A percentile compares a stretch with the other conserved stretches of the same genome.
These are phyloP conservation scores for Orobanche coerulescens DNA, from an alignment of 257 asterid genomes.

Conservation along the genomic window DNA sequence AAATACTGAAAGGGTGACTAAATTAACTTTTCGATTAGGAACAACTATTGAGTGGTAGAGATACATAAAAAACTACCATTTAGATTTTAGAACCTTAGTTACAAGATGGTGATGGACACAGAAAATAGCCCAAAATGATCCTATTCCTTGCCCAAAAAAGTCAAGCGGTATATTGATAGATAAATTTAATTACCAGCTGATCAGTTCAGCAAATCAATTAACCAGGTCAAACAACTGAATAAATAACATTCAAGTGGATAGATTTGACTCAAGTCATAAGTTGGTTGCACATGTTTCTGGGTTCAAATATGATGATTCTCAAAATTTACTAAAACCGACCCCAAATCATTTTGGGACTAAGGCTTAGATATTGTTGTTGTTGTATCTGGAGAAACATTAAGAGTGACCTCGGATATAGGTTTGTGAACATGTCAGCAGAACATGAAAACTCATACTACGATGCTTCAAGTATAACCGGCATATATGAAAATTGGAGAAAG, in stretches of 20 bases:
- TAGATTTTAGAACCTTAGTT: neutral
- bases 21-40: neutral
- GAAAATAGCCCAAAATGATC: neutral
- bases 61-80: neutral
- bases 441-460: neutral
- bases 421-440: neutral
- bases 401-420: neutral
- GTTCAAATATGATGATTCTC: conserved; percentile 9
- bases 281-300: neutral
- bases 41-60: neutral
- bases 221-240: neutral
- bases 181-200: neutral
- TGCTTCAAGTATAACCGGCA: neutral
- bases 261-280: neutral
- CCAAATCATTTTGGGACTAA: too few species aligned
- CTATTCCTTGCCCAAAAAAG: neutral
- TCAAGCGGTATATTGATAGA: neutral
- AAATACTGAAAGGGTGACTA: neutral
- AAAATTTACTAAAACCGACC: neutral
- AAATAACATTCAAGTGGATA: neutral
- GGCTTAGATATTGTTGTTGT: too few species aligned
- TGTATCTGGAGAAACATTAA: neutral
- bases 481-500: neutral
- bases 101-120: neutral
- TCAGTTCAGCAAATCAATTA: neutral